Conservation (phyloP, 1,284 basidiomycete genomes). For the Apiotrichum gracile region DNA sequence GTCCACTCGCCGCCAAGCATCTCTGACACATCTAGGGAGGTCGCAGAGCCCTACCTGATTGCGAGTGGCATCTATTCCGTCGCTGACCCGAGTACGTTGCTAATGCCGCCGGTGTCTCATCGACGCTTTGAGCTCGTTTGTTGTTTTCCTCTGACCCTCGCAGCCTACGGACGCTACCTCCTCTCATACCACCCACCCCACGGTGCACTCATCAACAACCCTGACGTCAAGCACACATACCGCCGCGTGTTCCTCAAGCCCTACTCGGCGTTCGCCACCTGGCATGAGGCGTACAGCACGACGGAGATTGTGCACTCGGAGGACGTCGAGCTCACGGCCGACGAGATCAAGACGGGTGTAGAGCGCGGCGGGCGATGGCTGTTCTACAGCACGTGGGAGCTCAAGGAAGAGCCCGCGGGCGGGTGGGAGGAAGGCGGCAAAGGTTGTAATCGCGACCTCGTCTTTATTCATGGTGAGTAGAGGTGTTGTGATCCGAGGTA, state of each 20-base stretch:
- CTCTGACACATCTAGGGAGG: conserved; percentile 30
- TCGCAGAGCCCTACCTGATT: conserved; percentile 40
- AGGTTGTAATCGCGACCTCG: conserved; percentile 39
- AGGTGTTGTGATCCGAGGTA: too few species aligned
- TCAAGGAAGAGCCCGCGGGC: conserved; percentile 29
- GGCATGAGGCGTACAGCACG: conserved; percentile 34
- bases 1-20: neutral
- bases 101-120: too few species aligned
- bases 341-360: conserved; percentile 34
- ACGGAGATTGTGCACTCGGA: conserved; percentile 42
- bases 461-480: conserved; percentile 45
- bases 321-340: conserved; percentile 33
- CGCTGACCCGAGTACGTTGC: conserved; percentile 43
- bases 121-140: too few species aligned
- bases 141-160: neutral
- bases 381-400: conserved; percentile 45
- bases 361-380: conserved; percentile 42
- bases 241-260: conserved; percentile 43
- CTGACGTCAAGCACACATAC: conserved; percentile 28
- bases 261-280: conserved; percentile 19
- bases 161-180: conserved; percentile 43
- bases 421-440: conserved; percentile 40
- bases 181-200: conserved; percentile 39
- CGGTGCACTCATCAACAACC: conserved; percentile 29
- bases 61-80: conserved; percentile 29